Percentiles rank a stretch among this genome's conserved stretches.
These are phyloP conservation scores for Dipodascopsis uninucleata DNA, from an alignment of 805 yeast genomes.

Conservation along the genomic window DNA sequence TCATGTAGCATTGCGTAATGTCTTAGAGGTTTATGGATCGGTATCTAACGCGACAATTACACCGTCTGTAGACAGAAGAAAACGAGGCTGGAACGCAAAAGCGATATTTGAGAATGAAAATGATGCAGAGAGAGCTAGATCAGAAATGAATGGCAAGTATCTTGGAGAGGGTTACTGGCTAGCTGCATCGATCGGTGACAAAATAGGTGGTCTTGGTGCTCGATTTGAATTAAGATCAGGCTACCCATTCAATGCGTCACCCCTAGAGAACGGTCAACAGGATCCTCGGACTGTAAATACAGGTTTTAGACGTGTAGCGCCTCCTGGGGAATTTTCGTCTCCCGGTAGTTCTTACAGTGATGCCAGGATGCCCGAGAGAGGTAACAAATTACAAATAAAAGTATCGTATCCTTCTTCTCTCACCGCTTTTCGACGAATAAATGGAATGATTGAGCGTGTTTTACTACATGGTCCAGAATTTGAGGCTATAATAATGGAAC, in stretches of 20 bases:
- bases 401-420: constrained; percentile 22
- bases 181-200: constrained; percentile 14
- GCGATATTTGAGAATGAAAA: constrained; percentile 9
- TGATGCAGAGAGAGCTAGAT: constrained; percentile 12
- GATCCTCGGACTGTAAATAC: neutral
- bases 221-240: constrained; percentile 6
- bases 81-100: constrained; percentile 15
- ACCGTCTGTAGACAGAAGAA: constrained; percentile 7
- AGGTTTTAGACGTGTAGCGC: constrained; percentile 12
- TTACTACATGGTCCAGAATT: constrained; percentile 30
- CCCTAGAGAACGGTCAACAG: neutral
- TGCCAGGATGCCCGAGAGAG: neutral
- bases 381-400: constrained; percentile 1
- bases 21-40: too few relatives aligned
- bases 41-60: too few relatives aligned
- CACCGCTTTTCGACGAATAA: constrained; percentile 22
- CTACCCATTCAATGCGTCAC: constrained; percentile 4
- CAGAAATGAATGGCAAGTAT: constrained; percentile 16
- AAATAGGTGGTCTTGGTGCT: constrained; percentile 7
- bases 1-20: too few relatives aligned
- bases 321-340: constrained; percentile 8
- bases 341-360: constrained; percentile 3
- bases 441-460: constrained; percentile 31
- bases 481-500: constrained; percentile 30
- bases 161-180: constrained; percentile 24